Evolutionary conservation across 2,329 filamentous ascomycete species (phyloP), one percentile per base, ranked within the genome.

Genomic region (Penicillium griseofulvum): DNA sequence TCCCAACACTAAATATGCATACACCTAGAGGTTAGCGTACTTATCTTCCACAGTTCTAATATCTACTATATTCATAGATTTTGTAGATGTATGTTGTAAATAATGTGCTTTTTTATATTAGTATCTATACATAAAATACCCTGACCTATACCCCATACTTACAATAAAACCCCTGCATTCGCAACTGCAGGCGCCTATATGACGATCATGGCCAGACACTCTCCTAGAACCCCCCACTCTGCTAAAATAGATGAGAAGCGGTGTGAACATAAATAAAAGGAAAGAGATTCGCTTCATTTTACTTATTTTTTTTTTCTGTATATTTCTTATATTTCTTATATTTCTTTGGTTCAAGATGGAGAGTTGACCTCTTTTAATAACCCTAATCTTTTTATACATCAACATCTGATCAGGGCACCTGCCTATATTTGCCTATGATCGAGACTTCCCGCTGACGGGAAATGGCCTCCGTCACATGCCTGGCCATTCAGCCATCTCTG

Each of bases 381-480:
- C 56, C 52, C 56, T 65, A 65, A 61, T 61, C 45, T 56, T 43
- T 57, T 62, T 52, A 29, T 24, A 31, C 29, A 29, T 29, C 28
- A 11, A 24, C 49, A 36, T 43, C 33, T 29, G 33, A 34, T 17
- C 34, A 42, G 29, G 44, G 51, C 37, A 54, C 50, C 43, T 52
- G 50, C 50, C 49, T 36, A 19, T 16, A 36, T 45, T 17, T 19
- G 26, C 17, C 26, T 44, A 48, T 43, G 28, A 33, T 24, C 26
- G 53, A 39, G 17, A 41, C 52, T 54, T 34, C 29, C 53, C n/a
- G 37, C 31, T 37, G 45, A 38, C 33, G 45, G 45, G 24, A n/a
- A 31, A 64, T 64, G 60, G 56, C 61, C 24, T 60, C 65, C 46
- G 58, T 70, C 68, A 71, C 67, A 69, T 70, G 68, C 52, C 59